phyloP scores from a whole-genome alignment of 1,139 yeast genomes.

The Zygosaccharomyces pseudobailii region DNA sequence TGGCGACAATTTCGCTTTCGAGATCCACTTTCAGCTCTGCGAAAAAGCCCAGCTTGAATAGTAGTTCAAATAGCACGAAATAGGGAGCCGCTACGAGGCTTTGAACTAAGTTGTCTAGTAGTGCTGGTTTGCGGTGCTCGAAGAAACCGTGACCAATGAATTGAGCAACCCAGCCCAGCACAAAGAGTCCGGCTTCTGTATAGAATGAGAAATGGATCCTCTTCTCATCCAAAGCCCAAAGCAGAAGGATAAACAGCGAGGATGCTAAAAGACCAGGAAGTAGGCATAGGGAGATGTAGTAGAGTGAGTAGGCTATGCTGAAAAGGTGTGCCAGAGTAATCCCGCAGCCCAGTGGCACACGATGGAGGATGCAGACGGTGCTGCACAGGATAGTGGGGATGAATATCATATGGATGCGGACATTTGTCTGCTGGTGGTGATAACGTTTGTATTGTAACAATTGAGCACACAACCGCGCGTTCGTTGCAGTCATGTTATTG shows the following conservation, averaged over 20 bases:
- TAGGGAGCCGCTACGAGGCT: conserved; percentile 89
- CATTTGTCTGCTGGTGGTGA: conserved; percentile 67
- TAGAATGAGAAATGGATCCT: conserved; percentile 11
- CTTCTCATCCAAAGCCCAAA: conserved; percentile 18
- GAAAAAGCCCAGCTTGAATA: conserved; percentile 62
- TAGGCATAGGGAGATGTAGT: conserved; percentile 41
- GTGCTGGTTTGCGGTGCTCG: conserved; percentile 83
- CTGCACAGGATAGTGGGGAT: conserved; percentile 73
- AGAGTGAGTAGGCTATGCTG: conserved; percentile 40
- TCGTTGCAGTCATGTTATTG: conserved; percentile 21
- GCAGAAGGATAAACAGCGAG: conserved; percentile 33
- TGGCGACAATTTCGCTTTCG: conserved; percentile 35
- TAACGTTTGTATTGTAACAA: conserved; percentile 79
- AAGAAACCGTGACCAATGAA: conserved; percentile 83
- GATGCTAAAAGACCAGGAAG: conserved; percentile 42
- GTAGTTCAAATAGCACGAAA: conserved; percentile 75
- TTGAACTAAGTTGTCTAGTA: conserved; percentile 74
- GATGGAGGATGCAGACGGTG: conserved; percentile 42
- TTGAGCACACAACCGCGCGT: conserved; percentile 53
- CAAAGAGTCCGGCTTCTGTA: conserved; percentile 37
- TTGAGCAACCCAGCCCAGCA: conserved; percentile 73
- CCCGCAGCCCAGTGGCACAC: conserved; percentile 34
- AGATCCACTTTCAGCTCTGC: conserved; percentile 51
- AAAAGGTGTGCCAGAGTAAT: conserved; percentile 34
- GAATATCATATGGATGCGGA: conserved; percentile 68